These are phyloP conservation scores for Mucor lusitanicus DNA, from an alignment of 371 early-diverging fungal genomes.

Conservation along the genomic window DNA sequence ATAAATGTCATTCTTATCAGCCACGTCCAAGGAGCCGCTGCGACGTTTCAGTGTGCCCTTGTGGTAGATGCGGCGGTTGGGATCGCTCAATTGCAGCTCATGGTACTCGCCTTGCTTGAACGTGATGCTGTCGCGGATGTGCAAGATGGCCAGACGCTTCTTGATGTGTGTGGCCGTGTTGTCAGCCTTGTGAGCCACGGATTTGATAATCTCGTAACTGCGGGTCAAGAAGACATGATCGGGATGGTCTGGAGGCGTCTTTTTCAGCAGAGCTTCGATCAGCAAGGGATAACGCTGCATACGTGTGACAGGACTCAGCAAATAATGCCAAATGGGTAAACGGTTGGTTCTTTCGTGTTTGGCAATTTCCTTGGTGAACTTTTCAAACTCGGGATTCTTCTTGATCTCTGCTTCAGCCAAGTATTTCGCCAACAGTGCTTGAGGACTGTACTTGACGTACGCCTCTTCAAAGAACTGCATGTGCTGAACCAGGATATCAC, in stretches of 20 bases:
- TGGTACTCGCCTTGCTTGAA: slow-evolving; percentile 55
- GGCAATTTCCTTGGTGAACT: slow-evolving; percentile 72
- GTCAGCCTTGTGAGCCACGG: slow-evolving; percentile 44
- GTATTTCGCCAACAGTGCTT: slow-evolving; percentile 84
- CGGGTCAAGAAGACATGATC: slow-evolving; percentile 78
- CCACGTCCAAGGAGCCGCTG: slow-evolving; percentile 63
- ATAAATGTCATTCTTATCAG: slow-evolving; percentile 69
- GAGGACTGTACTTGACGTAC: slow-evolving; percentile 87
- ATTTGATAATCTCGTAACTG: slow-evolving; percentile 62
- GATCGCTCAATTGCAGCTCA: slow-evolving; percentile 73
- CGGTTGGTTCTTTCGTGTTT: slow-evolving; percentile 64
- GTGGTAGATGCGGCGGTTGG: slow-evolving; percentile 71
- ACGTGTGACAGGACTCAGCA: slow-evolving; percentile 77
- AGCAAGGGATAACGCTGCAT: slow-evolving; percentile 90
- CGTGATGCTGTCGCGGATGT: slow-evolving; percentile 44
- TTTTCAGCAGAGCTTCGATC: slow-evolving; percentile 81
- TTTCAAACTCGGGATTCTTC: slow-evolving; percentile 66
- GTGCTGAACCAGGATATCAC: slow-evolving; percentile 82
- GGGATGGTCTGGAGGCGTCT: slow-evolving; percentile 81
- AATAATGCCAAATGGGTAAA: slow-evolving; percentile 60
- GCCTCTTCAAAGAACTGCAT: slow-evolving; percentile 75
- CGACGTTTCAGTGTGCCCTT: slow-evolving; percentile 80
- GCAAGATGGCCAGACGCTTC: slow-evolving; percentile 35
- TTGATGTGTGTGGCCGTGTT: slow-evolving; percentile 25
- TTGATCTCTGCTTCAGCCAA: slow-evolving; percentile 74